Evolutionary conservation across 371 early-diverging fungal genomes (phyloP).

Genomic region (Funneliformis caledonium): DNA sequence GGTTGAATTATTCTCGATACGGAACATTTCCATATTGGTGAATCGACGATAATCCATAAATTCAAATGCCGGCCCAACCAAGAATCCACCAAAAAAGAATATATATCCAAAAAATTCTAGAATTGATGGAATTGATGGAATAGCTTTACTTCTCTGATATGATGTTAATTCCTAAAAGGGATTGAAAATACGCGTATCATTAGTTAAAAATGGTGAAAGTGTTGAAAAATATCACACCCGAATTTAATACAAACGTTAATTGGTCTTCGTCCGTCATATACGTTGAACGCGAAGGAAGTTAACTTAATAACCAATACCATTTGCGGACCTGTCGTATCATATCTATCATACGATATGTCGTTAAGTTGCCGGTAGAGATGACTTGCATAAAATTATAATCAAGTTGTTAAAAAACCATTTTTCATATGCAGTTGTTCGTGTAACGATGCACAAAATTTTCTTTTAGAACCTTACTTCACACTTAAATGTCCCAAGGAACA

Average conservation of each 20-base stretch:
- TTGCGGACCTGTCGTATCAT: conserved; percentile 88
- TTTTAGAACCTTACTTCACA: conserved; percentile 55
- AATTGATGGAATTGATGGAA: conserved; percentile 66
- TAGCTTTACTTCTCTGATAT: conserved; percentile 68
- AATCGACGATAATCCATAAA: conserved; percentile 72
- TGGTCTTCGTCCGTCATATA: conserved; percentile 68
- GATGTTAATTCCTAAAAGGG: conserved; percentile 16
- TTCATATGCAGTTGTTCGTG: neutral
- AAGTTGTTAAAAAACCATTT: neutral
- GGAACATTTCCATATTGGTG: conserved; percentile 53
- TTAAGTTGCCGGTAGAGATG: conserved; percentile 65
- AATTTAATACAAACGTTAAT: neutral
- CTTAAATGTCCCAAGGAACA: conserved; percentile 80
- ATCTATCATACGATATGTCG: conserved; percentile 55
- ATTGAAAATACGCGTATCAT: neutral
- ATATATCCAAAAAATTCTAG: conserved; percentile 86
- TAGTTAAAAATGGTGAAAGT: neutral
- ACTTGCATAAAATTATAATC: conserved; percentile 46
- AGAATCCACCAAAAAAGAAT: conserved; percentile 85
- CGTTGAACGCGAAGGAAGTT: conserved; percentile 85
- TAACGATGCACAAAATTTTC: neutral
- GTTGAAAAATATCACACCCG: neutral
- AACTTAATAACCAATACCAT: conserved; percentile 93
- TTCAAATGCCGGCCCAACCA: conserved; percentile 86
- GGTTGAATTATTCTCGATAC: conserved; percentile 27